These are phyloP conservation scores for Leccinum subtestaceum DNA, from an alignment of 768 basidiomycete genomes.

Conservation along the genomic window DNA sequence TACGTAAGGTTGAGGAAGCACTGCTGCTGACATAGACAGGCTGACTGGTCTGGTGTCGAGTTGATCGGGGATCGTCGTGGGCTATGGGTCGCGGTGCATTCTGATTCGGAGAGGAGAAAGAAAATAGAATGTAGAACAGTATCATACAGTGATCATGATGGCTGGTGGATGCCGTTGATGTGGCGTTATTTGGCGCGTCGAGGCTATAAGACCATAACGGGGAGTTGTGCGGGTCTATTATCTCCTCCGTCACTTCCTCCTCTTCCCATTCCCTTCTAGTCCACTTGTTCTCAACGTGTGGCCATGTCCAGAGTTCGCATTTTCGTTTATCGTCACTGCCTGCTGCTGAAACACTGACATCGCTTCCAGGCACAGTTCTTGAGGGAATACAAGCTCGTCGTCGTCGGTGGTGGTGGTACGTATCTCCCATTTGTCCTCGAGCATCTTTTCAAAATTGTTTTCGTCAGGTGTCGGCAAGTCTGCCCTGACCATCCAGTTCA, in stretches of 20 bases:
- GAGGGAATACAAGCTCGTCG: conserved; percentile 97
- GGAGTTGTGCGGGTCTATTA: conserved; percentile 2
- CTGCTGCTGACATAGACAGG: neutral
- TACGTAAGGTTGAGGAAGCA: neutral
- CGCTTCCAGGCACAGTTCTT: conserved; percentile 73
- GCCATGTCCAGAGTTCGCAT: neutral
- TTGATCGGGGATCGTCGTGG: neutral
- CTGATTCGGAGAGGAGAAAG: neutral
- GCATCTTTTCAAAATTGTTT: neutral
- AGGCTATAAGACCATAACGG: conserved; percentile 15
- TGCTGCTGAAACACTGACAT: conserved; percentile 3
- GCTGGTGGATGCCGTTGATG: conserved; percentile 7
- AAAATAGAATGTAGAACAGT: neutral
- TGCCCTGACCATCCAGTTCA: conserved; percentile 96
- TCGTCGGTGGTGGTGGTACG: conserved; percentile 95
- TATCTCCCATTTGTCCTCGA: conserved; percentile 32
- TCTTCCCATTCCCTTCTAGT: neutral
- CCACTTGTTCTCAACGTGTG: conserved; percentile 2
- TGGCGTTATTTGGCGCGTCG: conserved; percentile 27
- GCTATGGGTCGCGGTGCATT: neutral
- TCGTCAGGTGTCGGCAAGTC: conserved; percentile 63
- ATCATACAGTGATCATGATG: neutral
- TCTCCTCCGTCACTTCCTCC: conserved; percentile 3
- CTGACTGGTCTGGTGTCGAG: neutral
- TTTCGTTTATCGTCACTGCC: neutral